Conservation (phyloP, 148 eudicot genomes). For the Selenicereus undatus region DNA sequence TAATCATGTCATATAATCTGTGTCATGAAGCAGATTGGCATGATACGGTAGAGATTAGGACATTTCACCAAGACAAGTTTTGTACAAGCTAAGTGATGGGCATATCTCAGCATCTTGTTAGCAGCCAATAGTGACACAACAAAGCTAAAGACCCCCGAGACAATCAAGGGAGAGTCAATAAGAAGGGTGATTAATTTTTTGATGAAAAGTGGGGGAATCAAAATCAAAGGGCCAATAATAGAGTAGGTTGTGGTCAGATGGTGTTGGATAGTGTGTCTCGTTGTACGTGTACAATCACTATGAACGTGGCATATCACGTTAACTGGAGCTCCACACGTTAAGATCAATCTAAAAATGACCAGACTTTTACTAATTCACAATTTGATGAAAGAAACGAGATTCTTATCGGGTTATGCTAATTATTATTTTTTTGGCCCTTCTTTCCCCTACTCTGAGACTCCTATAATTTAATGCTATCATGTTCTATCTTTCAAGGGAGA, state of each 20-base stretch:
- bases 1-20: too few species aligned
- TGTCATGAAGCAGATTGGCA: too few species aligned
- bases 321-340: background rate
- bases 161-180: background rate
- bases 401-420: too few species aligned
- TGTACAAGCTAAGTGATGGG: background rate
- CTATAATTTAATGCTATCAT: too few species aligned
- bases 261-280: background rate
- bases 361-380: background rate
- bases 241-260: background rate
- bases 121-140: too few species aligned
- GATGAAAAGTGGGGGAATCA: background rate
- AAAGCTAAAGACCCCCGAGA: background rate
- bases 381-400: too few species aligned
- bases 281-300: background rate
- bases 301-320: background rate
- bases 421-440: too few species aligned
- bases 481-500: too few species aligned
- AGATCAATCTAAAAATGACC: background rate
- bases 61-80: background rate
- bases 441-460: too few species aligned
- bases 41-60: background rate
- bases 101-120: too few species aligned
- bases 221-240: background rate
- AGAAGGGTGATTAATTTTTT: too few species aligned